phyloP scores from a whole-genome alignment of 2,329 filamentous ascomycete genomes.

The Escovopsis sp. region DNA sequence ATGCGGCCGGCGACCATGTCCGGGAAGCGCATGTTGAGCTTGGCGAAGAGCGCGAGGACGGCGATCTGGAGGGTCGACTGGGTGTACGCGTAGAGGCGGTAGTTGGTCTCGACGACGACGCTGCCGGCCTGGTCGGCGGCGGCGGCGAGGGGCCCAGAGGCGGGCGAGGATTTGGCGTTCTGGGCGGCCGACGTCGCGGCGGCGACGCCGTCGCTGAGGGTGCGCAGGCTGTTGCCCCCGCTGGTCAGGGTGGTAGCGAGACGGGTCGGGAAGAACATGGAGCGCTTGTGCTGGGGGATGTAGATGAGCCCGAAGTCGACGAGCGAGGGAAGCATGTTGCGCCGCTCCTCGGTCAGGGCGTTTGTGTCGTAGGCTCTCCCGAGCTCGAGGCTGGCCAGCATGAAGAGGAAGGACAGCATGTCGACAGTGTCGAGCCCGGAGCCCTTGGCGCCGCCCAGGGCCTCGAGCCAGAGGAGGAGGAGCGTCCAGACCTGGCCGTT shows the following conservation, averaged over 20 bases:
- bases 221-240: constrained; percentile 62
- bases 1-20: constrained; percentile 89
- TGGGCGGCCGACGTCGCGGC: constrained; percentile 42
- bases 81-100: constrained; percentile 93
- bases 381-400: constrained; percentile 83
- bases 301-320: constrained; percentile 90
- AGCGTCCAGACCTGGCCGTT: constrained; percentile 97
- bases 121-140: constrained; percentile 49
- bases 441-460: constrained; percentile 44
- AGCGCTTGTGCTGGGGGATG: constrained; percentile 40
- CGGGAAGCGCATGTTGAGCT: constrained; percentile 78
- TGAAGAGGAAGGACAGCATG: constrained; percentile 90
- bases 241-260: constrained; percentile 85
- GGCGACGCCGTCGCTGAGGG: constrained; percentile 52
- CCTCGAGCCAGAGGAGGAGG: constrained; percentile 82
- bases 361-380: constrained; percentile 82
- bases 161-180: constrained; percentile 49
- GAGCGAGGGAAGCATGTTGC: constrained; percentile 79
- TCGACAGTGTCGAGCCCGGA: constrained; percentile 77
- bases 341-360: constrained; percentile 66
- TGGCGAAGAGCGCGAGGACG: constrained; percentile 78
- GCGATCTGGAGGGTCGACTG: constrained; percentile 87
- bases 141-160: constrained; percentile 28
- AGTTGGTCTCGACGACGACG: constrained; percentile 96
- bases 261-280: constrained; percentile 75